A percentile compares a stretch with the other conserved stretches of the same genome.
Evolutionary conservation across 208 protist species (phyloP).

Genomic region (Leishmania major): DNA sequence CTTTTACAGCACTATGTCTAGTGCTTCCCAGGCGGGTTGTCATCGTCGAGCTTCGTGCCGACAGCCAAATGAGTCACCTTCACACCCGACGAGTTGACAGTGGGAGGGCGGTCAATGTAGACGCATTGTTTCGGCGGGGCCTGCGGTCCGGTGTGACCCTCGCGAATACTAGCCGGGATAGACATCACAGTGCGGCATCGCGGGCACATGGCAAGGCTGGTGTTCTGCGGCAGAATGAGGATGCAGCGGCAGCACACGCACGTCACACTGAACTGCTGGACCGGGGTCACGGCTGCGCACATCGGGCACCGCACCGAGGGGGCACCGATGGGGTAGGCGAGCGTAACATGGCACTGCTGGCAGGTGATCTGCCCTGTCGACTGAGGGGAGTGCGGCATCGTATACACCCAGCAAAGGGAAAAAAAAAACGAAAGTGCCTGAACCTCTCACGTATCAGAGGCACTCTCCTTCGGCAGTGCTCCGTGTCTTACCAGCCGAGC

Average conservation of each 20-base stretch:
- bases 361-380: constrained; percentile 82
- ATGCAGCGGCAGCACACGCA: constrained; percentile 84
- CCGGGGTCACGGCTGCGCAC: constrained; percentile 78
- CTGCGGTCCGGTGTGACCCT: constrained; percentile 53
- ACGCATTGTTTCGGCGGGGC: constrained; percentile 79
- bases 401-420: neutral
- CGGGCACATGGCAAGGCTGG: constrained; percentile 84
- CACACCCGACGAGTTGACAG: constrained; percentile 40
- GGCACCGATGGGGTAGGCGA: constrained; percentile 86
- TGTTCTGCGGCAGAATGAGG: constrained; percentile 86
- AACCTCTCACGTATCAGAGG: neutral
- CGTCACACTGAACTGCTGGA: constrained; percentile 82
- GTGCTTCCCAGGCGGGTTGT: constrained; percentile 25
- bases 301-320: constrained; percentile 86
- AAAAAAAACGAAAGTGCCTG: neutral
- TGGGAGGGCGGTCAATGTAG: constrained; percentile 75
- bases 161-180: constrained; percentile 81
- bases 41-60: constrained; percentile 78
- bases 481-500: neutral
- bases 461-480: neutral
- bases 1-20: neutral
- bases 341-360: constrained; percentile 73
- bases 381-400: constrained; percentile 64
- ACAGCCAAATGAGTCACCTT: constrained; percentile 63
- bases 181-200: constrained; percentile 86